Evolutionary conservation across 2,329 filamentous ascomycete genomes (phyloP).

Genomic region (Nemania serpens): DNA sequence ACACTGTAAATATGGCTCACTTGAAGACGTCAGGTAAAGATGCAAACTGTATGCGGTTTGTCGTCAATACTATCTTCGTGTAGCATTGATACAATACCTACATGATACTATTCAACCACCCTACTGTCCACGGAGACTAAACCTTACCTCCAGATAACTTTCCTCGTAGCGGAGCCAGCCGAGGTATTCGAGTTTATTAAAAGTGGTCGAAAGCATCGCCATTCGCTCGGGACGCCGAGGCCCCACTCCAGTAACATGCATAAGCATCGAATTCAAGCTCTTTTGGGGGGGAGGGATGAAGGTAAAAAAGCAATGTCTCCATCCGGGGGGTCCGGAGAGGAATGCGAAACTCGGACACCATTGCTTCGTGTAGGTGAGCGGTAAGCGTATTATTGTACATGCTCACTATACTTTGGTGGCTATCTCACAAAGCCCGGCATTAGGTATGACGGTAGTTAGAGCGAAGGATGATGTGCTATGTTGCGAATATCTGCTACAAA

Average conservation of each 20-base stretch:
- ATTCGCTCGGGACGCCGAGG: background rate
- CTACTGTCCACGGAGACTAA: no score
- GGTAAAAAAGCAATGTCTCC: background rate
- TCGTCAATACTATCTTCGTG: no score
- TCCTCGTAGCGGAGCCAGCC: background rate
- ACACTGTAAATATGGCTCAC: no score
- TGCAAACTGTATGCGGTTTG: no score
- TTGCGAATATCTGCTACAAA: background rate
- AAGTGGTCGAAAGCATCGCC: background rate
- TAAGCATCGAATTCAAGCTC: background rate
- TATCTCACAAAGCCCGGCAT: background rate
- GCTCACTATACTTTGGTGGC: background rate
- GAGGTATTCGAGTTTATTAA: background rate
- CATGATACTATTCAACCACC: no score
- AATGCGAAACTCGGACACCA: slow-evolving; percentile 19
- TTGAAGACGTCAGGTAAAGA: no score
- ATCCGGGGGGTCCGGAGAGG: slow-evolving; percentile 3
- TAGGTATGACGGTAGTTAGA: background rate
- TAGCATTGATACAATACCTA: no score
- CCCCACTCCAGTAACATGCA: background rate
- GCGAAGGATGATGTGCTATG: slow-evolving; percentile 11
- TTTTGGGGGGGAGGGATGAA: background rate
- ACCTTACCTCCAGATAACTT: no score
- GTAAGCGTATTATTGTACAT: background rate
- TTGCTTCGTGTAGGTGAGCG: background rate